Evolutionary conservation across 441 rosid species (phyloP).

Genomic region (Mallotus japonicus): DNA sequence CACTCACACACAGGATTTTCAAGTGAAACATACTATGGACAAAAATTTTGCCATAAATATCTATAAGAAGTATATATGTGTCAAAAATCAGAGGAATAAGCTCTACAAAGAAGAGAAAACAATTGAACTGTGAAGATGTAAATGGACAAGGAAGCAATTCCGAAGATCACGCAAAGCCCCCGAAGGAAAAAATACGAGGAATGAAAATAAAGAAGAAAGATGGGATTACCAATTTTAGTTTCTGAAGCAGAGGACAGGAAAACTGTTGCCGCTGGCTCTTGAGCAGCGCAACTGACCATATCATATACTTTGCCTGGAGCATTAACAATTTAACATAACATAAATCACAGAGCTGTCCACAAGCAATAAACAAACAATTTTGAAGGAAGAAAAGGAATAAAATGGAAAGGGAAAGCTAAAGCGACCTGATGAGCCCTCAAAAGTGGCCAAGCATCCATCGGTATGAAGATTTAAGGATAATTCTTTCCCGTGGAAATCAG

Average conservation of each 20-base stretch:
- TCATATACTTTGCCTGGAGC: conserved; percentile 55
- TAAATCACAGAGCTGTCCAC: too few species aligned
- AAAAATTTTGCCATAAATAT: background rate
- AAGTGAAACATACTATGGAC: too few species aligned
- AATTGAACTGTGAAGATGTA: too few species aligned
- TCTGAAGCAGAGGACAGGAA: conserved; percentile 47
- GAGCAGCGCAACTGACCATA: conserved; percentile 48
- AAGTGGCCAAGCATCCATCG: conserved; percentile 54
- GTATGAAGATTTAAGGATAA: conserved; percentile 41
- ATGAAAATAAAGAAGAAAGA: background rate
- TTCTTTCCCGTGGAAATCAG: conserved; percentile 56
- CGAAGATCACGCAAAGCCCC: too few species aligned
- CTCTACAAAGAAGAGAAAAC: background rate
- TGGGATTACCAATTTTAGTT: conserved; percentile 46
- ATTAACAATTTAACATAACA: too few species aligned
- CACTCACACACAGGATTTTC: background rate
- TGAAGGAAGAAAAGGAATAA: too few species aligned
- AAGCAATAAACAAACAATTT: too few species aligned
- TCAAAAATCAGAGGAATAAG: background rate
- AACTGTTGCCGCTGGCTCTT: conserved; percentile 52
- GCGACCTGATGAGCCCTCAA: conserved; percentile 60
- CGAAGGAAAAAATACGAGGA: background rate
- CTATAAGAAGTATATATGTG: too few species aligned
- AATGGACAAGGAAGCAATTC: background rate
- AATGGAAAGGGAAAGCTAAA: background rate